Evolutionary conservation across 1,284 basidiomycete genomes (phyloP), one percentile per base, ranked within the genome.

Genomic region (Xanthoconium separans): DNA sequence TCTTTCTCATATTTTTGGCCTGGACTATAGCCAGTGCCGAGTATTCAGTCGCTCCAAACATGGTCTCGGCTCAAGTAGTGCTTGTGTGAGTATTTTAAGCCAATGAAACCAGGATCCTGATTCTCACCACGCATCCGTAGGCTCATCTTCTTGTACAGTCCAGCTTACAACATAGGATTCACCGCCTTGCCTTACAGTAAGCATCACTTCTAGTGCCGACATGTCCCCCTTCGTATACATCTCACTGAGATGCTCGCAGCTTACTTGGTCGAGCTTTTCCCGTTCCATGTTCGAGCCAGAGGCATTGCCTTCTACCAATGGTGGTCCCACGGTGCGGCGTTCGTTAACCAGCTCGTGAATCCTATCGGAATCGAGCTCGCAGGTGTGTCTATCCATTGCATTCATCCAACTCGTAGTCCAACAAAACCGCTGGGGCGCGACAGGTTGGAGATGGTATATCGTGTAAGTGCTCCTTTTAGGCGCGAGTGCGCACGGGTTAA

Each of bases 261-360:
- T 4, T 63, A 49, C 40, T 42, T 62, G 47, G 51, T 54, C 6
- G 57, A 63, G n/a, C 51, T 65, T n/a, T 62, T 65, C 36, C 60
- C 60, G 1, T 64, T 62, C 37, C 62, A 62, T n/a, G 33, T 47
- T 20, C 53, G 60, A 43, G 58, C 58, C 9, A 59, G 29, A 20
- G 62, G 60, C 3, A 54, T 62, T 3, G 16, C 58, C 10, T 20
- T 65, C 16, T 62, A 29, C 16, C 61, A 63, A 10, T 58, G 54
- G 63, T 65, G 44, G 30, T 3, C 3, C 18, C 42, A 54, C 18
- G 6, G 46, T 4, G 50, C 41, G 4, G 34, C n/a, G 1, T 65
- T 65, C 30, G 0, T 50, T n/a, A n/a, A 16, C 4, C 55, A 46
- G 6, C 48, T 63, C 4, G 22, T 55, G 15, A 41, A 61, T 41